phyloP scores from a whole-genome alignment of 2,329 filamentous ascomycete genomes.

The Plectosphaerella sp. region DNA sequence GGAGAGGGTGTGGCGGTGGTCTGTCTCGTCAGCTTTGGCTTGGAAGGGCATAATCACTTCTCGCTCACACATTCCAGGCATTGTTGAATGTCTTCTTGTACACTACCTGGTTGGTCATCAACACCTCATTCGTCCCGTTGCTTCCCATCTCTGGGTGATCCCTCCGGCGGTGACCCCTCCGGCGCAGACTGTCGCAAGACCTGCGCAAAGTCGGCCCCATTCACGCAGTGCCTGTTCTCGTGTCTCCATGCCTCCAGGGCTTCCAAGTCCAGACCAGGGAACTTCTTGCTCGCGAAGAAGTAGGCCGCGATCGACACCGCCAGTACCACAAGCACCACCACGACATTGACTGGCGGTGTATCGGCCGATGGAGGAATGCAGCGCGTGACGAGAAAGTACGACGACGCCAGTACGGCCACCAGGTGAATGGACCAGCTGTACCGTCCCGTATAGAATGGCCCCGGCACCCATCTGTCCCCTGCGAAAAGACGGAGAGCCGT shows the following conservation, averaged over 20 bases:
- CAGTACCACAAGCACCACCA: not conserved
- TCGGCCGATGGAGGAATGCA: not conserved
- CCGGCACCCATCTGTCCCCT: not conserved
- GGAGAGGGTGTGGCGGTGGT: too few relatives aligned
- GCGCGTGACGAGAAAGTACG: not conserved
- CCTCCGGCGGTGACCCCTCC: constrained; percentile 1
- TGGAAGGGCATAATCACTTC: too few relatives aligned
- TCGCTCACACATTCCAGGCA: too few relatives aligned
- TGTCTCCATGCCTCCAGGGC: not conserved
- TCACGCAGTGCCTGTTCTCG: not conserved
- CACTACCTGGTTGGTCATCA: too few relatives aligned
- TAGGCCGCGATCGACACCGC: not conserved
- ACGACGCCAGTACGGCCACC: not conserved
- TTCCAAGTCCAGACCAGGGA: not conserved
- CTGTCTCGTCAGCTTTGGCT: too few relatives aligned
- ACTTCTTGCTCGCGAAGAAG: not conserved
- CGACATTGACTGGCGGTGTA: not conserved
- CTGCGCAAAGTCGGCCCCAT: not conserved
- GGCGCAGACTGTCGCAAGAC: not conserved
- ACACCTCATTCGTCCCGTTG: too few relatives aligned
- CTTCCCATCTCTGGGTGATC: not conserved
- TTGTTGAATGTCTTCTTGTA: too few relatives aligned
- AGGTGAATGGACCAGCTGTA: not conserved
- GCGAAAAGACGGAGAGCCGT: not conserved
- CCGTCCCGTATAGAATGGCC: not conserved